Evolutionary conservation across 306 rosid species (phyloP).

Genomic region (Pueraria montana): DNA sequence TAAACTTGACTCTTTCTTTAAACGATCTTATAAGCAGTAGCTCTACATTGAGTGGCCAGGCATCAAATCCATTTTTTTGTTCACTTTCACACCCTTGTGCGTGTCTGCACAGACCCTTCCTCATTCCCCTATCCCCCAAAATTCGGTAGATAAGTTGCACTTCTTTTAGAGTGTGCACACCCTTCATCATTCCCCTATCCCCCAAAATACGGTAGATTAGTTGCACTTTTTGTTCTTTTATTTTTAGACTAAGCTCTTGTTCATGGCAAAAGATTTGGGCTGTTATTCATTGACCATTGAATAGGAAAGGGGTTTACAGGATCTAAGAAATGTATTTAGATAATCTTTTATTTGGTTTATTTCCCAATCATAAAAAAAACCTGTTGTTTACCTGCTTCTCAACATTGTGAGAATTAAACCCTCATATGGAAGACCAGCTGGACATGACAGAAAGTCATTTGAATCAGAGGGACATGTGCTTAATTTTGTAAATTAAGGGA

Average conservation of each 20-base stretch:
- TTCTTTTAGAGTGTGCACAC: neutral
- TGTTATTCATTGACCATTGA: slow-evolving; percentile 24
- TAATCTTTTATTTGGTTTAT: neutral
- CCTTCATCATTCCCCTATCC: neutral
- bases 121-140: slow-evolving; percentile 5
- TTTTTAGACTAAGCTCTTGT: slow-evolving; percentile 27
- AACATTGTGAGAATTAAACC: slow-evolving; percentile 5
- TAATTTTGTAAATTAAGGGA: neutral
- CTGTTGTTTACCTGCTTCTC: neutral
- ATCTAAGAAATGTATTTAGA: neutral
- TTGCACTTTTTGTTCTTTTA: neutral
- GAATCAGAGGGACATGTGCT: slow-evolving; percentile 2
- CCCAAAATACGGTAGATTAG: slow-evolving; percentile 4
- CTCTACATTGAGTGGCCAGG: slow-evolving; percentile 1
- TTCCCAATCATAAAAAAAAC: neutral
- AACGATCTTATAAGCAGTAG: slow-evolving; percentile 3
- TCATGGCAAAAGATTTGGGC: slow-evolving; percentile 8
- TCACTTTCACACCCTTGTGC: neutral
- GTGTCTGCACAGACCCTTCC: neutral
- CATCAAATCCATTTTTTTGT: neutral
- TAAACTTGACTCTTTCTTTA: slow-evolving; percentile 28
- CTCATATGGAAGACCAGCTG: neutral
- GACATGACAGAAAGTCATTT: neutral
- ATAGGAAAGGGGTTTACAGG: neutral
- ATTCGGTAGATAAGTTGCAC: neutral